phyloP scores from a whole-genome alignment of 345 rosid genomes.

The Sisymbrium altissimum region DNA sequence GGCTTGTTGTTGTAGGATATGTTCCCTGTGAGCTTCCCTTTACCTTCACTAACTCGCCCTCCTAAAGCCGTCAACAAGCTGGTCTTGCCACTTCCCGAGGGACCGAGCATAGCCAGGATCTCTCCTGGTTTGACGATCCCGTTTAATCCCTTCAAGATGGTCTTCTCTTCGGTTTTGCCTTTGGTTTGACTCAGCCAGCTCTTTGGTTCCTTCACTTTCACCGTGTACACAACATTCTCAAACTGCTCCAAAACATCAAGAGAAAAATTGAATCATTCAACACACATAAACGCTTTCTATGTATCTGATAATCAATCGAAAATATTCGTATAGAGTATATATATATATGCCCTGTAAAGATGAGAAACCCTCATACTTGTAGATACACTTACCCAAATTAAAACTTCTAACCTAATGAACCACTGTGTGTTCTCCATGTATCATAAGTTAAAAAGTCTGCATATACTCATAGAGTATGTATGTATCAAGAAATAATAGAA shows the following conservation, averaged over 20 bases:
- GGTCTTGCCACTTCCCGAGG: conserved; percentile 60
- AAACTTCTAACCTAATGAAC: not conserved
- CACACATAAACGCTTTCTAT: not conserved
- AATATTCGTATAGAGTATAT: not conserved
- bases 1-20: conserved; percentile 48
- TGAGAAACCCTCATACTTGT: not conserved
- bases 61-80: conserved; percentile 52
- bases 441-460: not conserved
- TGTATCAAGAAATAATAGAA: not conserved
- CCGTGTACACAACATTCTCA: conserved; percentile 50
- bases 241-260: conserved; percentile 38
- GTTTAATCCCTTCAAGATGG: conserved; percentile 48
- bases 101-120: conserved; percentile 59
- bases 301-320: not conserved
- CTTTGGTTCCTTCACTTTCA: conserved; percentile 27
- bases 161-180: conserved; percentile 34
- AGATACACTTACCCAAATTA: not conserved
- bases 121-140: conserved; percentile 53
- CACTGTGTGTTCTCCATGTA: not conserved
- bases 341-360: not conserved
- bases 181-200: conserved; percentile 19
- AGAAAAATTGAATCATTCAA: conserved; percentile 2
- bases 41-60: conserved; percentile 37
- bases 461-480: not conserved
- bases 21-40: conserved; percentile 39